Conservation (phyloP, 192 early-diverging fungal species). For the Coemansia sp. region DNA sequence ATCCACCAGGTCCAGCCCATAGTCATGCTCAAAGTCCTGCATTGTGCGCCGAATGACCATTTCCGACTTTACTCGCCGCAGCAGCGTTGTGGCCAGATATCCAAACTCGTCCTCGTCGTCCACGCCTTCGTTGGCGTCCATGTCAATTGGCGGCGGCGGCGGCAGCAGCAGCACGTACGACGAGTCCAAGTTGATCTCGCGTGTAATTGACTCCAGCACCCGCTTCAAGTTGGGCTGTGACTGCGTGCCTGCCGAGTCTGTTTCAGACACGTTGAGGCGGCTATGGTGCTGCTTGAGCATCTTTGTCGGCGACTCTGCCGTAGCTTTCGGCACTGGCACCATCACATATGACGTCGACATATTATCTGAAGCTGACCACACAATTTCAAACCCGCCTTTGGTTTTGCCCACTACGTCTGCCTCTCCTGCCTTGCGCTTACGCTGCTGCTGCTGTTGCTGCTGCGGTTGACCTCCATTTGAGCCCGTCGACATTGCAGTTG, state of each 20-base stretch:
- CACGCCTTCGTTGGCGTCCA: slow-evolving; percentile 26
- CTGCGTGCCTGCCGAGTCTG: slow-evolving; percentile 41
- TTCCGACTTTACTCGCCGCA: slow-evolving; percentile 49
- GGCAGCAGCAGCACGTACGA: slow-evolving; percentile 52
- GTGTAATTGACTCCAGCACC: slow-evolving; percentile 49
- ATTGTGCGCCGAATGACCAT: slow-evolving; percentile 45
- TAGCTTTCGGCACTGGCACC: slow-evolving; percentile 46
- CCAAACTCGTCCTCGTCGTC: slow-evolving; percentile 51
- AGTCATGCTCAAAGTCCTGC: slow-evolving; percentile 52
- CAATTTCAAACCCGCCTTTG: slow-evolving; percentile 53
- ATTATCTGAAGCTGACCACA: slow-evolving; percentile 43
- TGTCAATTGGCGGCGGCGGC: slow-evolving; percentile 42
- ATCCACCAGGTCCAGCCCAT: slow-evolving; percentile 32
- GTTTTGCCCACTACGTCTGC: slow-evolving; percentile 49
- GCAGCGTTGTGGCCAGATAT: slow-evolving; percentile 28
- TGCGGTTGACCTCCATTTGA: background rate
- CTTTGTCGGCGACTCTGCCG: slow-evolving; percentile 47
- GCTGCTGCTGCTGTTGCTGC: slow-evolving; percentile 16
- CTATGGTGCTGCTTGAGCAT: slow-evolving; percentile 45
- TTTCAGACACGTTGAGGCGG: slow-evolving; percentile 18
- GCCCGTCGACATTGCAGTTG: slow-evolving; percentile 5
- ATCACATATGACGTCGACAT: slow-evolving; percentile 53
- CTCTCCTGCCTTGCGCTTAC: slow-evolving; percentile 52
- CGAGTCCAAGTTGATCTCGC: slow-evolving; percentile 54
- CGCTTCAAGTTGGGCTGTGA: slow-evolving; percentile 54